A percentile compares a stretch with the other conserved stretches of the same genome.
Evolutionary conservation across 2,329 filamentous ascomycete species (phyloP).

Genomic region (Calycina marina): DNA sequence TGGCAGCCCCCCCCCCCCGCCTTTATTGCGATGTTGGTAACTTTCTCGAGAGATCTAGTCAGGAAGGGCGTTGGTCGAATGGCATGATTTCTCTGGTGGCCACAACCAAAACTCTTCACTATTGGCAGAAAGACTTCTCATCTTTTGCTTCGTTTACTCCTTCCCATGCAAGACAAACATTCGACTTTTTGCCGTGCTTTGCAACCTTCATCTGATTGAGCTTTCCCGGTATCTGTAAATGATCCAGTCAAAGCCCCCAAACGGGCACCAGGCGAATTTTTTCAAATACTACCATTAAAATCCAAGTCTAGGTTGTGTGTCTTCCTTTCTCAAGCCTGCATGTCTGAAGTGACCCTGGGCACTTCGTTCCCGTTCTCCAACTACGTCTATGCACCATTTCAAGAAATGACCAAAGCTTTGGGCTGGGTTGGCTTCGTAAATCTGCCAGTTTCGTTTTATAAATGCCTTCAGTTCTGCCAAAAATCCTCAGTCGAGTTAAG

Average conservation of each 20-base stretch:
- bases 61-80: conserved; percentile 2
- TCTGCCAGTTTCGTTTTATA: conserved; percentile 15
- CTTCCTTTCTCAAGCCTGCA: conserved; percentile 8
- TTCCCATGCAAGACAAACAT: conserved; percentile 6
- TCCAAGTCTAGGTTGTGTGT: too few relatives aligned
- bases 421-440: conserved; percentile 7
- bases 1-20: too few relatives aligned
- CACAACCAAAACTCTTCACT: conserved; percentile 3
- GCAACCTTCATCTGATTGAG: conserved; percentile 4
- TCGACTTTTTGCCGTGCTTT: conserved; percentile 2
- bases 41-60: neutral
- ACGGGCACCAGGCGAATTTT: too few relatives aligned
- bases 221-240: conserved; percentile 4
- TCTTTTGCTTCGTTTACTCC: conserved; percentile 5
- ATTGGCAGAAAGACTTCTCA: conserved; percentile 2
- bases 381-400: conserved; percentile 15
- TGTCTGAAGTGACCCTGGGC: conserved; percentile 15
- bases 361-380: conserved; percentile 11
- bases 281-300: too few relatives aligned
- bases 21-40: too few relatives aligned
- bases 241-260: conserved; percentile 4
- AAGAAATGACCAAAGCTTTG: conserved; percentile 15
- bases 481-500: conserved; percentile 12
- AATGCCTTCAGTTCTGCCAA: conserved; percentile 16
- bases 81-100: conserved; percentile 5